Percentiles rank a stretch among this genome's conserved stretches.
phyloP scores from a whole-genome alignment of 2,329 filamentous ascomycete species.

The Penicillium sp. region DNA sequence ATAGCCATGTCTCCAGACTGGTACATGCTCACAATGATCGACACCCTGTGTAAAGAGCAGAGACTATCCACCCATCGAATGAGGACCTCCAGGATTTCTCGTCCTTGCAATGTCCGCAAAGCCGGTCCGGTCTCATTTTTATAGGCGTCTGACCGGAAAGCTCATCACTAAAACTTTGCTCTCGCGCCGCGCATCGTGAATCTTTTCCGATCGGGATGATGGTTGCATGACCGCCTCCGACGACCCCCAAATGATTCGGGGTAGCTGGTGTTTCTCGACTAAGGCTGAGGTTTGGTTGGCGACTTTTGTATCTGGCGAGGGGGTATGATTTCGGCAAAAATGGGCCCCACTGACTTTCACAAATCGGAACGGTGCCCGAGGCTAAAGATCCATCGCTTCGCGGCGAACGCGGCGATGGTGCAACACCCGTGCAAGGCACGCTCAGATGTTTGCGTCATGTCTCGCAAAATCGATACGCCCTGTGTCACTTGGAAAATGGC shows the following conservation, averaged over 20 bases:
- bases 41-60: too few relatives aligned
- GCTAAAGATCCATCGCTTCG: not conserved
- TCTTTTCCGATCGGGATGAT: conserved; percentile 1
- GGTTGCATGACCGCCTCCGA: conserved; percentile 13
- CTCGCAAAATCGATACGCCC: not conserved
- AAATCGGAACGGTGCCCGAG: not conserved
- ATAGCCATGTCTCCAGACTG: too few relatives aligned
- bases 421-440: not conserved
- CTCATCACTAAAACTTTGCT: not conserved
- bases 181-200: not conserved
- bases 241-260: conserved; percentile 8
- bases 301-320: not conserved
- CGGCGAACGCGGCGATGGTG: not conserved
- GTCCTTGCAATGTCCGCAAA: too few relatives aligned
- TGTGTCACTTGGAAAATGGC: not conserved
- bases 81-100: too few relatives aligned
- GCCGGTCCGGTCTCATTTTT: too few relatives aligned
- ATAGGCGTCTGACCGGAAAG: too few relatives aligned
- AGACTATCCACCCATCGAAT: too few relatives aligned
- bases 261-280: not conserved
- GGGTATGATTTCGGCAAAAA: not conserved
- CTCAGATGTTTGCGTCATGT: not conserved
- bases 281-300: not conserved
- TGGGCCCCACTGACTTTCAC: not conserved
- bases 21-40: too few relatives aligned